These are phyloP conservation scores for Avena insularis DNA, from an alignment of 176 grass and related monocot genomes.

Conservation along the genomic window DNA sequence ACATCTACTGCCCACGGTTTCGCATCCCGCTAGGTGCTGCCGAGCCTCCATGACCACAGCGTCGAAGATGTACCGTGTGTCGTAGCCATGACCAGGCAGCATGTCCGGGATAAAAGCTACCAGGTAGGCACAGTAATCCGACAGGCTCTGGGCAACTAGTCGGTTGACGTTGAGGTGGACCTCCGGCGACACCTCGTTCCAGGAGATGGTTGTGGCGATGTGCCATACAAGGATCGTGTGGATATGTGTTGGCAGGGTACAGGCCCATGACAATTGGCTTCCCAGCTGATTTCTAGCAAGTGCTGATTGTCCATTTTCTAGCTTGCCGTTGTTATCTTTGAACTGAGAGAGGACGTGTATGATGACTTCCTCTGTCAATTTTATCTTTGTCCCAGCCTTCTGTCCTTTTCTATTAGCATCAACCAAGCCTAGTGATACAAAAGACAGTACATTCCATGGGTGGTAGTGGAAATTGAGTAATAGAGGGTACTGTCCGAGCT, in stretches of 20 bases:
- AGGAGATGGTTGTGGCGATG: constrained; percentile 12
- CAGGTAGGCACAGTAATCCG: constrained; percentile 41
- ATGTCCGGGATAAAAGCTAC: constrained; percentile 39
- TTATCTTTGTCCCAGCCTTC: constrained; percentile 6
- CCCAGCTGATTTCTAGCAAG: constrained; percentile 19
- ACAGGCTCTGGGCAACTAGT: constrained; percentile 11
- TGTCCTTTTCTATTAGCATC: constrained; percentile 27
- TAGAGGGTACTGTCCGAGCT: constrained; percentile 40
- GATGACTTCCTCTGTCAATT: not conserved
- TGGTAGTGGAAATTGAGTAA: constrained; percentile 7
- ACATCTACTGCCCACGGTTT: constrained; percentile 3
- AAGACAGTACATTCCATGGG: not conserved
- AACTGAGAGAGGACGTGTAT: constrained; percentile 9
- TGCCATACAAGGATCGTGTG: constrained; percentile 37
- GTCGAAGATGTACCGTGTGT: constrained; percentile 28
- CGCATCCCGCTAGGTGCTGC: not conserved
- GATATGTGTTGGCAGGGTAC: constrained; percentile 4
- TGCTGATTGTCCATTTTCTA: constrained; percentile 25
- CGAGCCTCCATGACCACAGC: constrained; percentile 24
- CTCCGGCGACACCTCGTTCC: not conserved
- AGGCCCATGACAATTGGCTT: constrained; percentile 16
- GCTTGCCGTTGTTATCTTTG: constrained; percentile 24
- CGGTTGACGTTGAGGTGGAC: not conserved
- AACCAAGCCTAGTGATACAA: not conserved
- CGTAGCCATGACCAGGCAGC: constrained; percentile 27